A percentile compares a stretch with the other conserved stretches of the same genome.
Conservation (phyloP, 164 flowering plant genomes). For the Vitis labrusca region DNA sequence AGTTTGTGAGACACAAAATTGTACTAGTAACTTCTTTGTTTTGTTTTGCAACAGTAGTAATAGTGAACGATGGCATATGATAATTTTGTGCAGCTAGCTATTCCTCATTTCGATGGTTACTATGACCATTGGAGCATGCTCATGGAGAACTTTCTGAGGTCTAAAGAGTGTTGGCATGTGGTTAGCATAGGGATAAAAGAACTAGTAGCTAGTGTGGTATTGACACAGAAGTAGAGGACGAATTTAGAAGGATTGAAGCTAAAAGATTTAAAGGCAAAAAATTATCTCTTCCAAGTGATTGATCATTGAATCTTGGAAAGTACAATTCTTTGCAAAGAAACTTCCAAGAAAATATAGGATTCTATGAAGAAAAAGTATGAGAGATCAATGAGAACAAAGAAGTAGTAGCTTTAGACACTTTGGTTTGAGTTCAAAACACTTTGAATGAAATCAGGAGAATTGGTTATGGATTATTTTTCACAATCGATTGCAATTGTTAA, state of each 20-base stretch:
- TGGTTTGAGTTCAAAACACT: slow-evolving; percentile 6
- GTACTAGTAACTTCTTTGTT: too few relatives aligned
- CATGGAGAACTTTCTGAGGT: too few relatives aligned
- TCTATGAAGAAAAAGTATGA: slow-evolving; percentile 17
- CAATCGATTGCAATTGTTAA: slow-evolving; percentile 13
- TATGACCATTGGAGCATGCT: slow-evolving; percentile 5
- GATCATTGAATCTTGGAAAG: slow-evolving; percentile 15
- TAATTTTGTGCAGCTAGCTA: not conserved
- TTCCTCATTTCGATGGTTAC: slow-evolving; percentile 8
- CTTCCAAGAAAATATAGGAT: slow-evolving; percentile 24
- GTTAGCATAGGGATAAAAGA: too few relatives aligned
- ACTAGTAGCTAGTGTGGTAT: too few relatives aligned
- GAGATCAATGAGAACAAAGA: slow-evolving; percentile 14
- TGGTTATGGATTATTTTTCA: slow-evolving; percentile 7
- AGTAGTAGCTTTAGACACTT: slow-evolving; percentile 16
- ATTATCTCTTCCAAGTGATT: slow-evolving; percentile 13
- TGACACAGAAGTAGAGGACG: not conserved
- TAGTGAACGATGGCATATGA: too few relatives aligned
- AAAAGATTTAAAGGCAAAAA: slow-evolving; percentile 13
- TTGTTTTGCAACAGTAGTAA: too few relatives aligned
- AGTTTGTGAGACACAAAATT: too few relatives aligned
- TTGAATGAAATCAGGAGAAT: not conserved
- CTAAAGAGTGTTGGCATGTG: not conserved
- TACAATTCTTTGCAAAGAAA: slow-evolving; percentile 22
- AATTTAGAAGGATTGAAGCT: not conserved